Base-by-base conservation (phyloP, 495 filamentous ascomycete genomes). In the Penicillium fimorum region DNA sequence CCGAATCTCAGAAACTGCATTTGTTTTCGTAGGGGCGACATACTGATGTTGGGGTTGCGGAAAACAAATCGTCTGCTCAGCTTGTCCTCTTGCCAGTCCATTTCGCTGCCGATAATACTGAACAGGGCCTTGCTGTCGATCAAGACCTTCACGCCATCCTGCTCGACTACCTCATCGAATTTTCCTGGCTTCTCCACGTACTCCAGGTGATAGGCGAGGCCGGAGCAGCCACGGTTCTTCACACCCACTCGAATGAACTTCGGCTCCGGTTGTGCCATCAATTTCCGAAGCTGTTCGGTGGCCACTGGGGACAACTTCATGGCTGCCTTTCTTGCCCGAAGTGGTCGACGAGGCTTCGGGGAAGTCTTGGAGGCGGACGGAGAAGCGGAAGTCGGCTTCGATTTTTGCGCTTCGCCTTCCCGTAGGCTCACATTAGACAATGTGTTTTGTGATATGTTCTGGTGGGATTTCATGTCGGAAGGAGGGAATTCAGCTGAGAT, bases 31-130 rank as follows among this genome's bases (percentile, higher is more conserved):
- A 12, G 41, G 64, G 37, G 51, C 25, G 22, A 87, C 93, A 84
- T 74, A 96, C 91, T 97, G 66, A 97, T 97, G 69, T 98, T 98
- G 30, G 94, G 94, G 73, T 98, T 98, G 66, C 84, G 84, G 73
- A 98, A 98, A 57, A 96, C 85, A 76, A 98, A 98, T 63, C 87
- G 78, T 66, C 87, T 80, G 68, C 84, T 95, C 63, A 98, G 69
- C 72, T 93, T 95, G 64, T 97, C 95, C 73, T 97, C 92, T 3
- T 93, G 83, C 93, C 92, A 98, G 67, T 98, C 94, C 94, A 98
- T 98, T 79, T 97, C 94, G 63, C 89, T 96, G 9, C 95, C 94
- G 69, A 98, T 96, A 42, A 98, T 96, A 67, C 90, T 96, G 63
- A 98, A 94, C 55, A 98, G 76, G 56, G 94, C 94, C 75, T 96